Evolutionary conservation across 2,329 filamentous ascomycete species (phyloP), one percentile per base, ranked within the genome.

Genomic region (Aureobasidium sp.): DNA sequence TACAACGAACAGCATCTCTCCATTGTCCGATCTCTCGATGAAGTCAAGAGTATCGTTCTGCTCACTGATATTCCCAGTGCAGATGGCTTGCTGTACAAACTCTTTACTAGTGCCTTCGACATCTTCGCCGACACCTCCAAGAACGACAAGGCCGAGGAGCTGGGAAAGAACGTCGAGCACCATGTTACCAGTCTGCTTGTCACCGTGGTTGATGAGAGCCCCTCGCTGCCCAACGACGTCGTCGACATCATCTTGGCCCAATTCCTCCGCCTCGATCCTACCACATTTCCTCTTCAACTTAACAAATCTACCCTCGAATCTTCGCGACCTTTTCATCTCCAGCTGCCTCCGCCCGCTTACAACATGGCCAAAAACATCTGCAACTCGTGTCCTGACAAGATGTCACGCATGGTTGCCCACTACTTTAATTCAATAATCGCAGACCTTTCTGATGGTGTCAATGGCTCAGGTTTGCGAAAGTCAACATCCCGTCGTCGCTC

Each of bases 361-460:
- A 86, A 93, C 65, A 95, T 97, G 86, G 91, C 93, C 19, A 95
- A 94, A 70, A 88, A 87, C 2, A 84, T 98, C 39, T 98, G 93
- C 73, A 93, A 90, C 63, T 80, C 80, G 16, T 94, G 85, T 61
- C 83, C 88, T 1, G 91, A 96, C 61, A 94, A 94, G 70, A 96
- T 98, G 91, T 85, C 89, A 1, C 85, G 90, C 57, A 89, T 94
- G 60, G 85, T 97, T 53, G 91, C 89, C 60, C 90, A 95, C 64
- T 98, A 97, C 68, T 98, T 98, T 68, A 95, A 90, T 69, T 90
- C 95, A 54, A 90, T 97, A 48, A 94, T 98, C 55, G 83, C 97
- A 57, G 90, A 96, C 64, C 87, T 90, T 3, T 90, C 64, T 11
- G 64, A 67, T 16, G 60, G 57, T 4, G 47, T 61, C 10, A 53